phyloP scores from a whole-genome alignment of 371 early-diverging fungal species.

The Lichtheimia corymbifera region DNA sequence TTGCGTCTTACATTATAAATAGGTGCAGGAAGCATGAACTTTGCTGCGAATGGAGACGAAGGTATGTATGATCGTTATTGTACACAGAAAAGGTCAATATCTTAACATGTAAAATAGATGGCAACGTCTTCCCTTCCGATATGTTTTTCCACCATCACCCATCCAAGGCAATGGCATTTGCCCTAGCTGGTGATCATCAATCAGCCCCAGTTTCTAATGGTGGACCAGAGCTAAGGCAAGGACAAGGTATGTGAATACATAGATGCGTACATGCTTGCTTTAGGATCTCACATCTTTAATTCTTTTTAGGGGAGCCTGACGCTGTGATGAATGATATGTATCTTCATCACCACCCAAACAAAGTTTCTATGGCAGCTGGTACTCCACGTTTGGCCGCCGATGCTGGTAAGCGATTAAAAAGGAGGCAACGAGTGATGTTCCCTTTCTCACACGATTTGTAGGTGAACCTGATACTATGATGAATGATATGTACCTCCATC shows the following conservation, averaged over 20 bases:
- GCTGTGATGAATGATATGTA: conserved; percentile 18
- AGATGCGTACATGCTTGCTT: no score
- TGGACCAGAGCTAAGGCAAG: no score
- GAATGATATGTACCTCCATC: conserved; percentile 23
- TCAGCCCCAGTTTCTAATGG: background rate
- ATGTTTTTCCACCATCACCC: conserved; percentile 27
- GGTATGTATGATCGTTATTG: no score
- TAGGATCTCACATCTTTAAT: background rate
- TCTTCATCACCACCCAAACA: conserved; percentile 23
- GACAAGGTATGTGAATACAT: no score
- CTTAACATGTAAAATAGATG: background rate
- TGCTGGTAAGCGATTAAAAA: background rate
- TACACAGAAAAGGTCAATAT: no score
- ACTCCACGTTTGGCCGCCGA: conserved; percentile 10
- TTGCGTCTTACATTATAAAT: no score
- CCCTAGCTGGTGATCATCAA: background rate
- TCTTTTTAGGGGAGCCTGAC: conserved; percentile 2
- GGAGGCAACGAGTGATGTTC: no score
- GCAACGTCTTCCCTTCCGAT: conserved; percentile 10
- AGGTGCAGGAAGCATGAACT: no score
- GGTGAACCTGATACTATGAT: conserved; percentile 7
- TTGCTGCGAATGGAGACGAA: no score
- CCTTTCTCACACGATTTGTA: background rate
- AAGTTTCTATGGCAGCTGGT: conserved; percentile 9
- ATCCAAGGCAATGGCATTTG: conserved; percentile 18